Base-by-base conservation (phyloP, 345 rosid species). In the Euphorbia peplus region DNA sequence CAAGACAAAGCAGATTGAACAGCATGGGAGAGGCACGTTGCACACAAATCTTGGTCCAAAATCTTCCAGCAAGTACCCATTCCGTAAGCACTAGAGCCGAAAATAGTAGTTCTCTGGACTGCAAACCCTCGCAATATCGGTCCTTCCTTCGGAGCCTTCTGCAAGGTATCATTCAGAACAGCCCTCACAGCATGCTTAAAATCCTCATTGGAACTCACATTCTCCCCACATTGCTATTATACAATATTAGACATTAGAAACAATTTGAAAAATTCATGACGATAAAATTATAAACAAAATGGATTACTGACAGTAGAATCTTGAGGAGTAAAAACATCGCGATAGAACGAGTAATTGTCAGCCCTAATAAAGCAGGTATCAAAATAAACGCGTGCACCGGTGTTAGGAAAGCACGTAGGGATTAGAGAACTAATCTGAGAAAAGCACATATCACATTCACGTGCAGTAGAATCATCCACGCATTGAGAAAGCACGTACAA, bases 311-410 rank as follows among this genome's bases (percentile, higher is more conserved):
- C 85, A 83, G 65, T 71, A 19, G 65, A 22, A 75, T 83, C 85
- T 7, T 57, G 30, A 67, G 58, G 70, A 0, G 69, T 57, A 30
- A 70, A 1, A 32, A 78, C 66, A 60, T 83, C 83, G 11, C 44
- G 71, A 37, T 66, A 79, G 69, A 85, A 85, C 59, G 76, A 72
- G 63, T 79, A 83, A 72, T 81, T 83, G 53, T 85, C 89, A 22
- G 72, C 75, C 70, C 85, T 77, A 7, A 76, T 63, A 62, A 81
- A 85, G 74, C 87, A 83, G 3, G 87, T 84, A 54, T 81, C 89
- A 48, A 81, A 67, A 69, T 78, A 73, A 79, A 83, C 76, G 35
- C 84, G 81, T 47, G 80, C 85, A 16, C 85, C 86, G 54, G 80
- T 65, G 56, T 76, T 50, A 0, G 87, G 82, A 29, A 83, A 73